A percentile compares a stretch with the other conserved stretches of the same genome.
Evolutionary conservation across 495 filamentous ascomycete species (phyloP).

Genomic region (Penicillium manginii): DNA sequence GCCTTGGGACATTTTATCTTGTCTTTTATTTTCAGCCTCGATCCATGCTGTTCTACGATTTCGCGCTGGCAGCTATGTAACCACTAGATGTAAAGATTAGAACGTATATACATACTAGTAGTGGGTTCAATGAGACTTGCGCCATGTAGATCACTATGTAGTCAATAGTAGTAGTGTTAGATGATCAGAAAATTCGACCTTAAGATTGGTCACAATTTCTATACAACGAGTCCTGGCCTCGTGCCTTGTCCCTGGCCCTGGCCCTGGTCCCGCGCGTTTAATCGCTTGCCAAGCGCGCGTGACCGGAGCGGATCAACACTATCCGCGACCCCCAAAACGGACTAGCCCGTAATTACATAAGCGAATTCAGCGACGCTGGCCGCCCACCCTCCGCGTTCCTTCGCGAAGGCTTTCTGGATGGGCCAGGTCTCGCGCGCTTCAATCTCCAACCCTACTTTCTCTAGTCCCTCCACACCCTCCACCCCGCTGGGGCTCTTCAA

Average conservation of each 20-base stretch:
- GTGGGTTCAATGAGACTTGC: too few relatives aligned
- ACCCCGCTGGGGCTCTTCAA: slow-evolving; percentile 37
- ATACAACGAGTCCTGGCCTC: not conserved
- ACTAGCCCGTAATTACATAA: slow-evolving; percentile 37
- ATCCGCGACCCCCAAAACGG: slow-evolving; percentile 36
- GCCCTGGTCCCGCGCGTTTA: slow-evolving; percentile 7
- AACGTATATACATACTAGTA: too few relatives aligned
- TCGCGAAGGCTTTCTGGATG: slow-evolving; percentile 35
- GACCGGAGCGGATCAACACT: slow-evolving; percentile 35
- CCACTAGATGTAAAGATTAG: not conserved
- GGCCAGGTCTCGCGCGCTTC: slow-evolving; percentile 43
- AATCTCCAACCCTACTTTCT: slow-evolving; percentile 46
- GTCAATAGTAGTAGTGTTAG: too few relatives aligned
- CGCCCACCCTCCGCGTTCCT: slow-evolving; percentile 32
- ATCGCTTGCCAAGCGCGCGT: slow-evolving; percentile 14
- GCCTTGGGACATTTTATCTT: slow-evolving; percentile 18
- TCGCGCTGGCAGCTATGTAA: too few relatives aligned
- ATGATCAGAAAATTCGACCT: too few relatives aligned
- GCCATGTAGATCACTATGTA: too few relatives aligned
- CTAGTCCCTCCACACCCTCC: slow-evolving; percentile 38
- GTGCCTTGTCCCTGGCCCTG: slow-evolving; percentile 1
- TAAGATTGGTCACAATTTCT: too few relatives aligned
- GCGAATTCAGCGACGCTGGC: slow-evolving; percentile 47
- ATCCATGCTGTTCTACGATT: too few relatives aligned
- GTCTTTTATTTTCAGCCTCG: not conserved